Evolutionary conservation across 768 basidiomycete species (phyloP).

Genomic region (Mrakia gelida): DNA sequence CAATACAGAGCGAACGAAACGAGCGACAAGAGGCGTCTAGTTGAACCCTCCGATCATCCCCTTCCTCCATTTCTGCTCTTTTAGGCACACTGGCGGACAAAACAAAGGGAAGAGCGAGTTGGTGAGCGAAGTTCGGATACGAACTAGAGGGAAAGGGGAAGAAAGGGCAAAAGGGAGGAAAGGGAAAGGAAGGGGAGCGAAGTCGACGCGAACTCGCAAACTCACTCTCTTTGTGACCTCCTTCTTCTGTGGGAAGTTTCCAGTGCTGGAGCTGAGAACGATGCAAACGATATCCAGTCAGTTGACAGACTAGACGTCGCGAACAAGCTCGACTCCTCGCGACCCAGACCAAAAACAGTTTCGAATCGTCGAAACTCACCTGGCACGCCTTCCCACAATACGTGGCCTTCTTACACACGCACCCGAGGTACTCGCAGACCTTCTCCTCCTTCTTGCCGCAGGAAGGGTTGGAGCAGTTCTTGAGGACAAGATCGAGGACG

Average conservation of each 20-base stretch:
- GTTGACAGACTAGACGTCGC: too few species aligned
- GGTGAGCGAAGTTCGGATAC: too few species aligned
- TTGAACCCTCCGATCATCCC: neutral
- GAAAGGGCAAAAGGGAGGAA: neutral
- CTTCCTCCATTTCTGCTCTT: slow-evolving; percentile 15
- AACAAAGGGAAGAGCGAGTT: neutral
- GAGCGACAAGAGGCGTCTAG: too few species aligned
- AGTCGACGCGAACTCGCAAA: neutral
- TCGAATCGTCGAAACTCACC: too few species aligned
- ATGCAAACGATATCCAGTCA: too few species aligned
- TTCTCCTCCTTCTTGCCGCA: slow-evolving; percentile 11
- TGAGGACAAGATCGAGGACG: slow-evolving; percentile 15
- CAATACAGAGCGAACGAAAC: too few species aligned
- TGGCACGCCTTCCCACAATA: slow-evolving; percentile 7
- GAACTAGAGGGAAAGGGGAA: too few species aligned
- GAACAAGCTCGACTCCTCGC: neutral
- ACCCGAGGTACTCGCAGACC: slow-evolving; percentile 9
- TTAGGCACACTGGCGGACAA: neutral
- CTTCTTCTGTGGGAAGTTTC: neutral
- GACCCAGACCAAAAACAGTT: neutral
- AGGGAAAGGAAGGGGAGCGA: too few species aligned
- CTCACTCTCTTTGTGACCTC: slow-evolving; percentile 11
- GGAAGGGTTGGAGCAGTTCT: neutral
- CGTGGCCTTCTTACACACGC: slow-evolving; percentile 11
- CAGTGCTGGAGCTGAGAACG: neutral